These are phyloP conservation scores for Simplicillium sp. DNA, from an alignment of 2,329 filamentous ascomycete species.

Conservation along the genomic window DNA sequence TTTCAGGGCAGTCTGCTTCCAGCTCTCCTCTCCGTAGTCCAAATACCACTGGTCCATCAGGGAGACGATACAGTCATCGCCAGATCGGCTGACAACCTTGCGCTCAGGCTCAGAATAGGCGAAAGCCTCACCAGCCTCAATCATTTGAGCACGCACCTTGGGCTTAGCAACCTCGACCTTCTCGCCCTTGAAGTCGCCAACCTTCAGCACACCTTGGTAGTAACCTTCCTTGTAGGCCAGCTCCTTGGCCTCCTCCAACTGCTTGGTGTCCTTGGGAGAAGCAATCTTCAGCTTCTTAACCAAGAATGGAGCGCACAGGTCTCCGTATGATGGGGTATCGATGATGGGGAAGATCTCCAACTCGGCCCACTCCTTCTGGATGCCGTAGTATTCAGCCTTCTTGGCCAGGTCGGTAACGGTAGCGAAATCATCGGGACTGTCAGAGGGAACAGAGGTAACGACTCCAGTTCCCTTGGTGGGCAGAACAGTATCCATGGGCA, in stretches of 20 bases:
- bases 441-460: slow-evolving; percentile 89
- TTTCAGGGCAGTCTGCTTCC: slow-evolving; percentile 67
- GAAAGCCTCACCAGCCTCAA: slow-evolving; percentile 73
- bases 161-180: slow-evolving; percentile 80
- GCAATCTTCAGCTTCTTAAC: slow-evolving; percentile 93
- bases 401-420: slow-evolving; percentile 82
- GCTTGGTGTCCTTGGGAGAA: slow-evolving; percentile 85
- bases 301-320: slow-evolving; percentile 72
- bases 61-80: slow-evolving; percentile 86
- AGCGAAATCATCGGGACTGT: slow-evolving; percentile 88
- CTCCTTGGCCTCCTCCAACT: slow-evolving; percentile 90
- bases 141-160: slow-evolving; percentile 69
- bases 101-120: slow-evolving; percentile 90
- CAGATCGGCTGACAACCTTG: slow-evolving; percentile 78
- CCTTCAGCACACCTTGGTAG: slow-evolving; percentile 86
- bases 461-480: slow-evolving; percentile 94
- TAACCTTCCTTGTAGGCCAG: slow-evolving; percentile 95
- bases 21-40: slow-evolving; percentile 86
- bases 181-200: slow-evolving; percentile 81
- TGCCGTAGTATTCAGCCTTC: slow-evolving; percentile 93
- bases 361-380: slow-evolving; percentile 94
- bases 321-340: slow-evolving; percentile 76
- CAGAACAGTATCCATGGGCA: slow-evolving; percentile 92
- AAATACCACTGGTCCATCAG: slow-evolving; percentile 97
- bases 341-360: slow-evolving; percentile 85